A percentile compares a stretch with the other conserved stretches of the same genome.
phyloP scores from a whole-genome alignment of 2,329 filamentous ascomycete genomes.

The Aspergillus fructus region DNA sequence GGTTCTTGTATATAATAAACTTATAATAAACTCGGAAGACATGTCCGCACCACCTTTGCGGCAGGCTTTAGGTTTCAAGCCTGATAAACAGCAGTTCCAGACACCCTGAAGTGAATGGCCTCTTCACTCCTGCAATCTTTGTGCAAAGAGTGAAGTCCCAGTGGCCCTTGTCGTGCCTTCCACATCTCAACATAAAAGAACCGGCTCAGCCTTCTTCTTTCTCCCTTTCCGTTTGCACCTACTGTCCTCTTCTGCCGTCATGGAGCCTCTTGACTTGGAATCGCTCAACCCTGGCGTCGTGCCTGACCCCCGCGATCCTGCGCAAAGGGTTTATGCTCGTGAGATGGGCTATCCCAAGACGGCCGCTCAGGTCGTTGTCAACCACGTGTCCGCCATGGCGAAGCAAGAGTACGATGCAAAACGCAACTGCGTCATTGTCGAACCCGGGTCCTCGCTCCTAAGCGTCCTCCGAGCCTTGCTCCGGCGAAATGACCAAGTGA shows the following conservation, averaged over 20 bases:
- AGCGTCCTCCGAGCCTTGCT: not conserved
- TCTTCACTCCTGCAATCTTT: too few relatives aligned
- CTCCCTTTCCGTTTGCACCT: not conserved
- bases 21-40: too few relatives aligned
- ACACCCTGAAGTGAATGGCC: too few relatives aligned
- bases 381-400: not conserved
- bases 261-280: not conserved
- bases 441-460: not conserved
- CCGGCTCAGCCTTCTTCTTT: not conserved
- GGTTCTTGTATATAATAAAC: too few relatives aligned
- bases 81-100: too few relatives aligned
- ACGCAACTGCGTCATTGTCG: not conserved
- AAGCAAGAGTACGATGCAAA: not conserved
- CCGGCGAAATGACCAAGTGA: not conserved
- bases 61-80: too few relatives aligned
- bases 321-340: not conserved
- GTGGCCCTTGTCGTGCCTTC: too few relatives aligned
- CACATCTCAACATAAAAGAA: too few relatives aligned
- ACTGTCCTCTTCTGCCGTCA: not conserved
- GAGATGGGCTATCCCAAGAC: not conserved
- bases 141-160: too few relatives aligned
- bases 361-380: not conserved
- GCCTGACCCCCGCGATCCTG: not conserved
- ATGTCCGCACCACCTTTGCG: too few relatives aligned
- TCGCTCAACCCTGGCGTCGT: not conserved